Conservation (phyloP, 345 rosid species). For the Citrus medica region DNA sequence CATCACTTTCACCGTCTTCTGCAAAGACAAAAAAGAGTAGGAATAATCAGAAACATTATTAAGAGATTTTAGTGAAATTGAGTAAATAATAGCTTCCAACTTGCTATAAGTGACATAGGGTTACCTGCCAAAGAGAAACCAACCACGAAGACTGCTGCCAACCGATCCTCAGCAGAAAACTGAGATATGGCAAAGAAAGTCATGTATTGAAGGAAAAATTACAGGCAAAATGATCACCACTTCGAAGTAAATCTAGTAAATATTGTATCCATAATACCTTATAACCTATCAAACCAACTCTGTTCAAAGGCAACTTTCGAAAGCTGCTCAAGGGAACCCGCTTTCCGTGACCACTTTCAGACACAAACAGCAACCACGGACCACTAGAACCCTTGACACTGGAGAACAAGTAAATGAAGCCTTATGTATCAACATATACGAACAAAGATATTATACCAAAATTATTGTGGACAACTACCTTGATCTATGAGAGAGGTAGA, state of each 20-base stretch:
- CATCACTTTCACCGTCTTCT: conserved; percentile 93
- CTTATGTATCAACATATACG: background rate
- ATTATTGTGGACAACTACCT: background rate
- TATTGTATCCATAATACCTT: conserved; percentile 47
- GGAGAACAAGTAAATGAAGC: conserved; percentile 8
- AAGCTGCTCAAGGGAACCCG: conserved; percentile 89
- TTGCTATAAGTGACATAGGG: background rate
- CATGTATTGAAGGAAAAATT: background rate
- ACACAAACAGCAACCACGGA: conserved; percentile 87
- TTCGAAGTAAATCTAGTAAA: background rate
- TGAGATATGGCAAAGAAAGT: conserved; percentile 23
- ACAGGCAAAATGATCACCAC: background rate
- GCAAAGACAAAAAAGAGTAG: conserved; percentile 12
- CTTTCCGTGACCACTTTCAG: conserved; percentile 90
- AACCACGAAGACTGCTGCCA: conserved; percentile 87
- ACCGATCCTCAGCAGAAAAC: conserved; percentile 71
- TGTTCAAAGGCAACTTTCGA: conserved; percentile 50
- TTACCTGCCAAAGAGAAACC: conserved; percentile 87
- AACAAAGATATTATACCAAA: background rate
- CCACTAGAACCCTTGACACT: conserved; percentile 50
- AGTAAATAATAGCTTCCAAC: background rate
- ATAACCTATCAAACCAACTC: conserved; percentile 78
- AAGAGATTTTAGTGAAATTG: background rate
- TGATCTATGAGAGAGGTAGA: background rate
- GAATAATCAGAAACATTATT: background rate